These are phyloP conservation scores for Monosporascus cannonballus DNA, from an alignment of 2,329 filamentous ascomycete genomes.

Conservation along the genomic window DNA sequence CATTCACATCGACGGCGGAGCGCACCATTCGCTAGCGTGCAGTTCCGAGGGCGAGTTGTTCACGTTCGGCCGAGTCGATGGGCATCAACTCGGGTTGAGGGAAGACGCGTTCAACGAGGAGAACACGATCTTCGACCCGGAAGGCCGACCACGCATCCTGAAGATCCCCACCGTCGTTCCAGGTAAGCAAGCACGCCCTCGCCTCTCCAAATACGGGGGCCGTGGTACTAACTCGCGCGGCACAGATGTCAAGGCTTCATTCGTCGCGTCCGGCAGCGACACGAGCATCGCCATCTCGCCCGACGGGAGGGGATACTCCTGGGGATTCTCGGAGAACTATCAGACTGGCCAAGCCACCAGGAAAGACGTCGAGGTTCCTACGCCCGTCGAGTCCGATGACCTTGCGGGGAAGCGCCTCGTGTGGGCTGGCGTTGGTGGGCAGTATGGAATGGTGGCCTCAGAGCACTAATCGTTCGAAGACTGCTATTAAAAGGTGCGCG, in stretches of 20 bases:
- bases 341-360: constrained; percentile 72
- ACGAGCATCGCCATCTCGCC: constrained; percentile 66
- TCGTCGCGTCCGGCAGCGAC: constrained; percentile 61
- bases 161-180: constrained; percentile 56
- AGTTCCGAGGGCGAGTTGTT: constrained; percentile 36
- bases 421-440: constrained; percentile 81
- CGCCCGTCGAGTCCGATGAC: constrained; percentile 77
- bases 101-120: constrained; percentile 48
- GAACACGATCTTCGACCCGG: constrained; percentile 57
- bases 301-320: constrained; percentile 66
- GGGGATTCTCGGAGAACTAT: constrained; percentile 77
- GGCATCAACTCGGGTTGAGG: constrained; percentile 50
- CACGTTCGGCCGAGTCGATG: constrained; percentile 41
- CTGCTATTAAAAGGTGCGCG: no score
- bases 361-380: constrained; percentile 76
- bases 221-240: constrained; percentile 9
- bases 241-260: constrained; percentile 43
- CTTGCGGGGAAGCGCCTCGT: constrained; percentile 68
- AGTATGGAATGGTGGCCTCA: constrained; percentile 63
- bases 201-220: background rate
- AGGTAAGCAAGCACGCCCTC: constrained; percentile 30
- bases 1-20: constrained; percentile 61
- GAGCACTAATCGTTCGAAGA: background rate
- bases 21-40: constrained; percentile 56
- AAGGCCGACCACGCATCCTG: constrained; percentile 65